Percentiles rank a stretch among this genome's conserved stretches.
These are phyloP conservation scores for Trichoderma parareesei DNA, from an alignment of 495 filamentous ascomycete species.

Conservation along the genomic window DNA sequence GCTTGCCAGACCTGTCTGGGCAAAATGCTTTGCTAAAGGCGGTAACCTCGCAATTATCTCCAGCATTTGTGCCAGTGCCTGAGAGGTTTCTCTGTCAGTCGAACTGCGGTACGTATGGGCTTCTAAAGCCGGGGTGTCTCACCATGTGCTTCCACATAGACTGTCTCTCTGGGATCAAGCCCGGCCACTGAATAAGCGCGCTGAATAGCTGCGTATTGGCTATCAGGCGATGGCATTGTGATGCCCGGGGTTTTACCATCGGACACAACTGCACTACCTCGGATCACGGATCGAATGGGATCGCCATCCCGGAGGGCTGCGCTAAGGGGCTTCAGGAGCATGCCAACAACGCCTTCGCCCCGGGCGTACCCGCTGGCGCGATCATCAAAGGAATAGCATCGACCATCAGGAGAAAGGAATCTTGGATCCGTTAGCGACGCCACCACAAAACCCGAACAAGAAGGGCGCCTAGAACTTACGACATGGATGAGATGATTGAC, in stretches of 20 bases:
- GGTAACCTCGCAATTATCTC: constrained; percentile 43
- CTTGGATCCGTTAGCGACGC: background rate
- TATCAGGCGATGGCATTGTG: constrained; percentile 38
- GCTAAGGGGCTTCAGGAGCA: constrained; percentile 48
- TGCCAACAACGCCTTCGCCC: constrained; percentile 46
- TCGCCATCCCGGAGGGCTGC: constrained; percentile 39
- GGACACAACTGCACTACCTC: constrained; percentile 42
- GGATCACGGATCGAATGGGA: constrained; percentile 47
- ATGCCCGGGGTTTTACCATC: constrained; percentile 43
- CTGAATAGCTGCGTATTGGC: constrained; percentile 42
- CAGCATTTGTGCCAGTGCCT: constrained; percentile 26
- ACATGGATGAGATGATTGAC: constrained; percentile 25
- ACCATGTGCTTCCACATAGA: constrained; percentile 43
- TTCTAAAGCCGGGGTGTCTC: background rate
- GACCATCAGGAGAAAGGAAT: constrained; percentile 28
- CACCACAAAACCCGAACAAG: background rate
- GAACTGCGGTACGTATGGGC: too few relatives aligned
- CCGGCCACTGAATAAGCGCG: constrained; percentile 36
- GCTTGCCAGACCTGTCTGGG: constrained; percentile 7
- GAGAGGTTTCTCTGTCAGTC: constrained; percentile 20
- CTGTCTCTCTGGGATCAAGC: constrained; percentile 26
- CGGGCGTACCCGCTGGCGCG: constrained; percentile 52
- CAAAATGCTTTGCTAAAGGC: constrained; percentile 25
- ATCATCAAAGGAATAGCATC: constrained; percentile 47
- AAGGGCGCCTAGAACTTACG: background rate